Conservation (phyloP, 805 yeast genomes). For the Barnettozyma wickerhamii region DNA sequence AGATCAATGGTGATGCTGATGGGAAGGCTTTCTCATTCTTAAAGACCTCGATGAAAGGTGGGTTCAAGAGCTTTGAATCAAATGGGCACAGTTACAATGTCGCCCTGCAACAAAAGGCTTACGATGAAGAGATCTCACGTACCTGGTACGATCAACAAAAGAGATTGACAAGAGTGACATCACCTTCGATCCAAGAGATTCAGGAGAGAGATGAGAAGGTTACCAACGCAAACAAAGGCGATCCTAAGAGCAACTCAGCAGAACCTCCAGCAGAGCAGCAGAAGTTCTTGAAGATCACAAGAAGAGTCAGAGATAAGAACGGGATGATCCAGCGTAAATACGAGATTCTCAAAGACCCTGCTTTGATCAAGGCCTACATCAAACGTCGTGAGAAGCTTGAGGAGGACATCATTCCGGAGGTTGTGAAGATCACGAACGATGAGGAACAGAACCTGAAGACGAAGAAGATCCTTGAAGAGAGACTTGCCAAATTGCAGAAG, state of each 20-base stretch:
- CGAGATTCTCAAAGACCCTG: constrained; percentile 77
- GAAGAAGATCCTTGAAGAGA: constrained; percentile 73
- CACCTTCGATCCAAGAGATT: constrained; percentile 20
- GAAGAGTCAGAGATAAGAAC: constrained; percentile 79
- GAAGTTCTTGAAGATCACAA: constrained; percentile 56
- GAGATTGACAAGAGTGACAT: constrained; percentile 40
- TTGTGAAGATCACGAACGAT: constrained; percentile 73
- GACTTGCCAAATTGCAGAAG: constrained; percentile 76
- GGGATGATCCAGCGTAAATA: constrained; percentile 80
- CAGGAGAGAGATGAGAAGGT: constrained; percentile 26
- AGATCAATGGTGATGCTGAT: constrained; percentile 91
- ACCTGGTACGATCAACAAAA: constrained; percentile 87
- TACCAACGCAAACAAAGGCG: constrained; percentile 1
- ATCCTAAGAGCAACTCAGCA: constrained; percentile 19
- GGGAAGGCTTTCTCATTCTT: constrained; percentile 86
- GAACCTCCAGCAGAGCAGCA: constrained; percentile 14
- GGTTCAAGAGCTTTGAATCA: constrained; percentile 51
- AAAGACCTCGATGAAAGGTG: constrained; percentile 93
- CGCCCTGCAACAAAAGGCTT: constrained; percentile 82
- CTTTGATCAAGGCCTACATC: constrained; percentile 81
- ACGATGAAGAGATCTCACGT: constrained; percentile 82
- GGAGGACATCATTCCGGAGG: constrained; percentile 69
- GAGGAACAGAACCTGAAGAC: constrained; percentile 77
- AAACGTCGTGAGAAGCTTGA: constrained; percentile 58
- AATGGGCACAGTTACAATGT: constrained; percentile 74